phyloP scores from a whole-genome alignment of 2,329 filamentous ascomycete species.

The Trichoderma breve region DNA sequence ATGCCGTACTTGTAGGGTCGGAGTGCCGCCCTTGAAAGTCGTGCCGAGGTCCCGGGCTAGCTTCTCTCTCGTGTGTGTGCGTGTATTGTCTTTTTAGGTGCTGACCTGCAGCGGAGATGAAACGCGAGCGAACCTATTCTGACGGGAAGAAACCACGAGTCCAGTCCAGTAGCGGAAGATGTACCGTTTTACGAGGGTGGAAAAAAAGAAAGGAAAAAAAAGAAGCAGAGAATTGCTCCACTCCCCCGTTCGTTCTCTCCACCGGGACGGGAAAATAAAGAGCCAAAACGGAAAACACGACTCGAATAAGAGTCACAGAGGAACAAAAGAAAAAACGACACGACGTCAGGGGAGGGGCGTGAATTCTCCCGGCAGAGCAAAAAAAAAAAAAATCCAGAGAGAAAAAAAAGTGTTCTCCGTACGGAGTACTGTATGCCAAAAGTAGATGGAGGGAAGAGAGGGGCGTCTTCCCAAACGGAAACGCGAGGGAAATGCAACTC shows the following conservation, averaged over 20 bases:
- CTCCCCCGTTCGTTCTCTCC: neutral
- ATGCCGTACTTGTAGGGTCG: neutral
- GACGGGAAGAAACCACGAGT: neutral
- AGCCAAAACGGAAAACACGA: neutral
- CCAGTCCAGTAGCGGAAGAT: neutral
- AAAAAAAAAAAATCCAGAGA: neutral
- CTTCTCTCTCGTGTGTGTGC: neutral
- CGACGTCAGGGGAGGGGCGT: neutral
- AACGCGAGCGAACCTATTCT: neutral
- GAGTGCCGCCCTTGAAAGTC: neutral
- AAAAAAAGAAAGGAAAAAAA: neutral
- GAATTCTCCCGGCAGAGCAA: too few species aligned
- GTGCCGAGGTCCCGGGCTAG: slow-evolving; percentile 10
- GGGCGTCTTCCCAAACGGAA: neutral
- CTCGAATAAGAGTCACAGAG: neutral
- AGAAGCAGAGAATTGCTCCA: neutral
- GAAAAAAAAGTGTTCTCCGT: neutral
- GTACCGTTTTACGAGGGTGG: neutral
- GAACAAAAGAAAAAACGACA: neutral
- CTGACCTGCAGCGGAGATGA: slow-evolving; percentile 13
- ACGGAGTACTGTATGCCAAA: neutral
- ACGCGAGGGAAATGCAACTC: neutral
- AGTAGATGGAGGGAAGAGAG: neutral
- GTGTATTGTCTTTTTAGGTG: neutral
- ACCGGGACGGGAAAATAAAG: neutral